Percentiles rank a stretch among this genome's conserved stretches.
Conservation (phyloP, 805 yeast genomes). For the Myxozyma neotropica region DNA sequence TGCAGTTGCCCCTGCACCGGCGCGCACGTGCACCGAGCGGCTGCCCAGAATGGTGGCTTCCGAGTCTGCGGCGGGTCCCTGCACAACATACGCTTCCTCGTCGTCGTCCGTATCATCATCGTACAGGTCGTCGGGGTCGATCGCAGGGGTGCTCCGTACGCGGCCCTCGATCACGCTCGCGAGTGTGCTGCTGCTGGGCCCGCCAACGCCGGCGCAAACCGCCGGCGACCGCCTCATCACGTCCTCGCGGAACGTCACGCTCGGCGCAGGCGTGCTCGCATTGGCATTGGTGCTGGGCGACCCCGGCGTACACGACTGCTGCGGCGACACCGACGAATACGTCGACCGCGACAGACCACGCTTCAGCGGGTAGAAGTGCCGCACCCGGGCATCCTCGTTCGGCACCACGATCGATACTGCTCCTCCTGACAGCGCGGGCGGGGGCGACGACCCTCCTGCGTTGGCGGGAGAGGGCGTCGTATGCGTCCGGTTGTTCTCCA, state of each 20-base stretch:
- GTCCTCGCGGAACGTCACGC: conserved; percentile 27
- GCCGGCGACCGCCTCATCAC: conserved; percentile 15
- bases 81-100: conserved; percentile 22
- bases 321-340: conserved; percentile 26
- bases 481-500: conserved; percentile 1
- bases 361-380: conserved; percentile 29
- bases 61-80: conserved; percentile 7
- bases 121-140: not conserved
- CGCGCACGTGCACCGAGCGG: conserved; percentile 7
- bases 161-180: conserved; percentile 13
- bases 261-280: conserved; percentile 24
- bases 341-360: conserved; percentile 30
- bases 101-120: conserved; percentile 32
- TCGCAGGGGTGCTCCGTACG: not conserved
- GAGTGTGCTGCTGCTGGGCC: not conserved
- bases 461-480: not conserved
- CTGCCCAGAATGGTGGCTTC: conserved; percentile 14
- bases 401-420: not conserved
- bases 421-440: not conserved
- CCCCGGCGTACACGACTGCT: conserved; percentile 5
- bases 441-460: not conserved
- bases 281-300: not conserved
- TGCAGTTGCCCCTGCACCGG: not conserved
- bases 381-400: conserved; percentile 18
- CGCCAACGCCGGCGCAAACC: not conserved